Evolutionary conservation across 1,284 basidiomycete species (phyloP).

Genomic region (Mycena sp.): DNA sequence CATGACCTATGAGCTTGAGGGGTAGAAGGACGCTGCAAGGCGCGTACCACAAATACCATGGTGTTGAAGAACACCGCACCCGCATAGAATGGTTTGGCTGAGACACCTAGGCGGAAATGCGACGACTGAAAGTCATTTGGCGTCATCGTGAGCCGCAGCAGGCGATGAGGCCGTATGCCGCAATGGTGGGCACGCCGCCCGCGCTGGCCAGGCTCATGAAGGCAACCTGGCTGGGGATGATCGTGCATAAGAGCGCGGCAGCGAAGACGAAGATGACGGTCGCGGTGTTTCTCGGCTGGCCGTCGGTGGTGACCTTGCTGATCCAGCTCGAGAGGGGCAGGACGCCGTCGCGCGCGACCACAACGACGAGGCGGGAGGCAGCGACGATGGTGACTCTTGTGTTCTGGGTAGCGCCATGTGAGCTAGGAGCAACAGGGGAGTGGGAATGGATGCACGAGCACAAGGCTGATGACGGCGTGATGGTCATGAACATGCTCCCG

Average conservation of each 20-base stretch:
- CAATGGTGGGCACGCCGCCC: slow-evolving; percentile 80
- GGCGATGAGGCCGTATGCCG: slow-evolving; percentile 34
- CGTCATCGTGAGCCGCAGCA: slow-evolving; percentile 24
- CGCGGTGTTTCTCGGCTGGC: slow-evolving; percentile 84
- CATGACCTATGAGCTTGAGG: slow-evolving; percentile 59
- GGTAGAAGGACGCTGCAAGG: not conserved
- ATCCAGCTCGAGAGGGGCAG: slow-evolving; percentile 86
- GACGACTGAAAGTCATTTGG: slow-evolving; percentile 24
- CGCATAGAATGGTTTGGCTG: slow-evolving; percentile 73
- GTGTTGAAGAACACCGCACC: slow-evolving; percentile 76
- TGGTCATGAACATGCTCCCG: slow-evolving; percentile 84
- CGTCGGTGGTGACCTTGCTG: slow-evolving; percentile 69
- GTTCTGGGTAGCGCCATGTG: slow-evolving; percentile 58
- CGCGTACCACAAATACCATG: slow-evolving; percentile 73
- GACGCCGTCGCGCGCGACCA: slow-evolving; percentile 89
- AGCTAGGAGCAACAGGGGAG: not conserved
- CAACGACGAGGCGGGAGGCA: slow-evolving; percentile 85
- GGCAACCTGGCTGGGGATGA: slow-evolving; percentile 86
- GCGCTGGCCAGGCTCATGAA: slow-evolving; percentile 89
- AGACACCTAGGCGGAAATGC: slow-evolving; percentile 47
- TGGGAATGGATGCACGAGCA: slow-evolving; percentile 63
- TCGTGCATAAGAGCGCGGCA: slow-evolving; percentile 78
- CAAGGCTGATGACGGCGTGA: slow-evolving; percentile 78
- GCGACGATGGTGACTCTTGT: slow-evolving; percentile 87
- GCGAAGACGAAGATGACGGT: slow-evolving; percentile 84